Conservation (phyloP, 2,329 filamentous ascomycete species). For the Clonostachys rhizophaga region DNA sequence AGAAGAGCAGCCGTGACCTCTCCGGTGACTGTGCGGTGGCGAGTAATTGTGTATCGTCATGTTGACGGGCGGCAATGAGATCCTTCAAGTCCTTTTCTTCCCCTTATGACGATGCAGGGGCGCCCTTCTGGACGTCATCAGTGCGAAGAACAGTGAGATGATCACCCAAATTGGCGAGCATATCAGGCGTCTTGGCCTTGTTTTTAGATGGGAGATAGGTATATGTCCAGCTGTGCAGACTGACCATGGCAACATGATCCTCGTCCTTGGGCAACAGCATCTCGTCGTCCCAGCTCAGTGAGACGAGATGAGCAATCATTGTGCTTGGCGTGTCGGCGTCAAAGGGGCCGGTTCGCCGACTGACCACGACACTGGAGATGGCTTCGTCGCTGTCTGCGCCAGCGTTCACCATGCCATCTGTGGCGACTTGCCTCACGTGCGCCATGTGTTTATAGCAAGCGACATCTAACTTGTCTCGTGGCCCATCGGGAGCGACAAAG, state of each 20-base stretch:
- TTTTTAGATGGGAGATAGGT: slow-evolving; percentile 18
- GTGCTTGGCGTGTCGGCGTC: background rate
- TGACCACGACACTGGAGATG: background rate
- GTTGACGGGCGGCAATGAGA: background rate
- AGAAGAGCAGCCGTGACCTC: background rate
- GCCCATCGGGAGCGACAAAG: background rate
- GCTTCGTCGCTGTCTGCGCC: background rate
- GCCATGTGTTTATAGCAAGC: background rate
- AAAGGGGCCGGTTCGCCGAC: background rate
- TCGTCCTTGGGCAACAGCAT: background rate
- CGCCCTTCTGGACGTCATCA: background rate
- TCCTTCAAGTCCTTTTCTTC: background rate
- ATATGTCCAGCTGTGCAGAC: slow-evolving; percentile 32
- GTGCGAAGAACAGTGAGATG: background rate
- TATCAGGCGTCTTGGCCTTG: background rate
- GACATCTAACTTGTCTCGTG: background rate
- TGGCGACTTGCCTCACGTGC: background rate
- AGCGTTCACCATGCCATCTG: background rate
- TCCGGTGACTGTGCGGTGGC: background rate
- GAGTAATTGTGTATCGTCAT: background rate
- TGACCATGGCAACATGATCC: slow-evolving; percentile 15
- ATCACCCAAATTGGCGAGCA: background rate
- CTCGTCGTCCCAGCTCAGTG: background rate
- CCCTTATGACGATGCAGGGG: background rate
- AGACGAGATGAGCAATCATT: background rate